Evolutionary conservation across 495 filamentous ascomycete genomes (phyloP).

Genomic region (Penicillium subrubescens): DNA sequence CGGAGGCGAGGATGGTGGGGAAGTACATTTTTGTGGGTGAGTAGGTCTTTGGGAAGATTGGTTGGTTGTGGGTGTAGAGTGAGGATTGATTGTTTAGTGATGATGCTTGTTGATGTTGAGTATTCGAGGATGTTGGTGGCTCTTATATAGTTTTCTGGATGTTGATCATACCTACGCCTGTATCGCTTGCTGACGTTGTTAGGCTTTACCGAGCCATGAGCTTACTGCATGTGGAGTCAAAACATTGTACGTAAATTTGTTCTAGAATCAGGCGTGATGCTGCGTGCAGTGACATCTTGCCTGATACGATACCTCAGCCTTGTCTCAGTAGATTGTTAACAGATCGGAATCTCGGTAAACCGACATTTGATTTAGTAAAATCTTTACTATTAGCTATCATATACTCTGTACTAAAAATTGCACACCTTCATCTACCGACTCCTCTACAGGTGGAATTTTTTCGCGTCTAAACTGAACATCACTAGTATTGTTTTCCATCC

Average conservation of each 20-base stretch:
- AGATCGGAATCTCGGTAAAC: not conserved
- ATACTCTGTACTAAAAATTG: not conserved
- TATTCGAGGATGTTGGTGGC: not conserved
- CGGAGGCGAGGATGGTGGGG: not conserved
- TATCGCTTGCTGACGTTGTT: not conserved
- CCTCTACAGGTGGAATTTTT: not conserved
- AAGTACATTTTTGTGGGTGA: not conserved
- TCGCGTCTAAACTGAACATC: not conserved
- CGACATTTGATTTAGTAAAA: not conserved
- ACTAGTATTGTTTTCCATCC: not conserved
- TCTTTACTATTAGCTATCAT: not conserved
- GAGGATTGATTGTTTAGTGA: not conserved
- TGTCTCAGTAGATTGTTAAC: not conserved
- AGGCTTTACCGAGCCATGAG: not conserved
- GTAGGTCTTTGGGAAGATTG: not conserved
- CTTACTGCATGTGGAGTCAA: not conserved
- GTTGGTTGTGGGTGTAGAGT: not conserved
- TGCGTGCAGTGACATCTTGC: not conserved
- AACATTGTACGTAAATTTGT: not conserved
- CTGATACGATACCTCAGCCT: not conserved
- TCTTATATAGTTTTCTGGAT: not conserved
- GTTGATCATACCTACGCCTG: not conserved
- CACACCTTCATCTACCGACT: not conserved
- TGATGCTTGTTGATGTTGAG: not conserved
- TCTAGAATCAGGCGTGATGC: not conserved